These are phyloP conservation scores for Schrenkiella parvula DNA, from an alignment of 345 rosid species.

Conservation along the genomic window DNA sequence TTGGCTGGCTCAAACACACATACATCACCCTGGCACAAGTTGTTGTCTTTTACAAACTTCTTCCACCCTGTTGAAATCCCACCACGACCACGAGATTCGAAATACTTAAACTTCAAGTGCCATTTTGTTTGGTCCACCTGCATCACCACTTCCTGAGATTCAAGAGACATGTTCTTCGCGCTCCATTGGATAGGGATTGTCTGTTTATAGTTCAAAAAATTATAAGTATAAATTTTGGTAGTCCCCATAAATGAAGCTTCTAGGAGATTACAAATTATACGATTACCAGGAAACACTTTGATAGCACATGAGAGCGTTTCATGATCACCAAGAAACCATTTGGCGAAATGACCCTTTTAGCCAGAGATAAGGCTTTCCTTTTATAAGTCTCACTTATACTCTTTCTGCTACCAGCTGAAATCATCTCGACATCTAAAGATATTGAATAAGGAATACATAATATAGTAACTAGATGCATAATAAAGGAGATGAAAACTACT, in stretches of 20 bases:
- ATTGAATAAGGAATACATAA: not conserved
- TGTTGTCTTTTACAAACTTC: constrained; percentile 21
- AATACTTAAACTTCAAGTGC: not conserved
- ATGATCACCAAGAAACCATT: constrained; percentile 41
- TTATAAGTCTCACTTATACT: constrained; percentile 26
- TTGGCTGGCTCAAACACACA: constrained; percentile 28
- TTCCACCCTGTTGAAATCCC: constrained; percentile 28
- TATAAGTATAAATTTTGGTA: not conserved
- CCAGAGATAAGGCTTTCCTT: constrained; percentile 31
- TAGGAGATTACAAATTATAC: not conserved
- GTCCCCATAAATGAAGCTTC: not conserved
- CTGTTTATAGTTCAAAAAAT: not conserved
- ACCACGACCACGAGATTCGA: not conserved
- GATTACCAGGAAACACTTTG: constrained; percentile 37
- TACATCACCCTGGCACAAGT: constrained; percentile 7
- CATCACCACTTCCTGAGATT: constrained; percentile 23
- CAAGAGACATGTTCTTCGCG: not conserved
- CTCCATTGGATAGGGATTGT: constrained; percentile 19
- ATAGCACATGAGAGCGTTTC: constrained; percentile 41
- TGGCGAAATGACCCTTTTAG: constrained; percentile 24
- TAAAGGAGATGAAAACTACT: not conserved
- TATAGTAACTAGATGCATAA: not conserved
- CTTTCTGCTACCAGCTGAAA: constrained; percentile 34
- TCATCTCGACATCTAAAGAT: not conserved
- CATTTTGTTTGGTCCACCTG: constrained; percentile 19